Evolutionary conservation across 2,329 filamentous ascomycete species (phyloP), one percentile per base, ranked within the genome.

Genomic region (Aspergillus pseudoglaucus): DNA sequence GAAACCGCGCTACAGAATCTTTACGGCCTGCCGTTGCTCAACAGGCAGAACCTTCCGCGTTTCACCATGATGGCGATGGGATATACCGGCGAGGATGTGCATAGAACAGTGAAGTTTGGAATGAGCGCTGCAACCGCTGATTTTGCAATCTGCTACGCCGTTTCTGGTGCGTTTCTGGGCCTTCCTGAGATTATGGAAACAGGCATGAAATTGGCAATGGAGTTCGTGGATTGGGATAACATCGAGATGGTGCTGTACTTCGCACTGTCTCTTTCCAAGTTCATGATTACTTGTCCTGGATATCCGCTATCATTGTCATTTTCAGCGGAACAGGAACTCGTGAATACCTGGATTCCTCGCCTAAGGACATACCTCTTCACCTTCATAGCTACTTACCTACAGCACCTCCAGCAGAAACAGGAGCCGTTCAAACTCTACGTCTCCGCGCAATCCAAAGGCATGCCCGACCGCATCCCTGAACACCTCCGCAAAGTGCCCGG

Each of bases 81-180:
- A 2, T 58, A 57, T 25, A 42, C 42, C 8, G 37, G 46, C 12
- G 45, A 53, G 12, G 47, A 20, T 15, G 17, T 35, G 22, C 41
- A 27, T 2, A 18, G 10, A 30, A 25, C 47, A 2, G 45, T 46
- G 15, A 45, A 51, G 2, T 56, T 55, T 18, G 47, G 51, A 7
- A 32, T 59, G 23, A 56, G 49, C 17, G 48, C 42, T 10, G 56
- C 57, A 9, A 56, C 56, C 47, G 53, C 59, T 17, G 60, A 65
- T 23, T 55, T 68, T 27, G 56, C 59, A 12, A 33, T 67, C 6
- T 65, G 59, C 46, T 68, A 68, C 47, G 60, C 58, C 14, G 49
- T 55, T 2, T 56, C 57, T 0, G 65, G 65, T 1, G 59, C 60
- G 0, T 68, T 68, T 45, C 53, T 69, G 15, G 53, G 54, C 6